These are phyloP conservation scores for Xylaria sp. DNA, from an alignment of 495 filamentous ascomycete genomes.

Conservation along the genomic window DNA sequence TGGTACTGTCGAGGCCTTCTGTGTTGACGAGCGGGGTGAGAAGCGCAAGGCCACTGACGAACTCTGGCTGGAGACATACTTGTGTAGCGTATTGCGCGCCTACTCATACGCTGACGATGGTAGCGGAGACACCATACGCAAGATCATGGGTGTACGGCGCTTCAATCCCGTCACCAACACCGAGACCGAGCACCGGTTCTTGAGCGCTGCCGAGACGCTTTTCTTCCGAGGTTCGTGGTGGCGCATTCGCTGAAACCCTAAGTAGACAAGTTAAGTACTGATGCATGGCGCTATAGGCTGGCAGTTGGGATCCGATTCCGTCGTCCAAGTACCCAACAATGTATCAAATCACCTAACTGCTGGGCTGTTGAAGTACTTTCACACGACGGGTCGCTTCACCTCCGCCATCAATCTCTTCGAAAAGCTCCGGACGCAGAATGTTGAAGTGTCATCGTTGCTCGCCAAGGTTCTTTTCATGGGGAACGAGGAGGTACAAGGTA, in stretches of 20 bases:
- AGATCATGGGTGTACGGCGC: slow-evolving; percentile 89
- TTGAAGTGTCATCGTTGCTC: slow-evolving; percentile 92
- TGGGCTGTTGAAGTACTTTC: slow-evolving; percentile 94
- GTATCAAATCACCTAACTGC: slow-evolving; percentile 95
- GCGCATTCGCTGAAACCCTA: neutral
- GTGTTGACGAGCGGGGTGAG: slow-evolving; percentile 94
- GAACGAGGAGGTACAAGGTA: slow-evolving; percentile 94
- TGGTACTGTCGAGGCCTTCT: slow-evolving; percentile 93
- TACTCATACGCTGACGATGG: slow-evolving; percentile 97
- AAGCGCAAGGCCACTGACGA: slow-evolving; percentile 90
- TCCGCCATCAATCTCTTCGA: slow-evolving; percentile 98
- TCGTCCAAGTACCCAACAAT: slow-evolving; percentile 95
- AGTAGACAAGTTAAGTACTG: neutral
- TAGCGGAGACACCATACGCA: slow-evolving; percentile 86
- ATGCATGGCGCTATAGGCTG: slow-evolving; percentile 64
- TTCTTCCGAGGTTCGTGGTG: slow-evolving; percentile 84
- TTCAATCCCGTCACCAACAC: slow-evolving; percentile 98
- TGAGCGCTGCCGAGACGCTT: slow-evolving; percentile 91
- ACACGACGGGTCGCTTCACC: slow-evolving; percentile 91
- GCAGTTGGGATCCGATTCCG: slow-evolving; percentile 94
- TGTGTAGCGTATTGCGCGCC: slow-evolving; percentile 89
- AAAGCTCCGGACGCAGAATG: slow-evolving; percentile 87
- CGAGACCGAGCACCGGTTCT: slow-evolving; percentile 94
- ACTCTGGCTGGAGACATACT: slow-evolving; percentile 96
- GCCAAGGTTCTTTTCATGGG: slow-evolving; percentile 89